Percentiles rank a stretch among this genome's conserved stretches.
phyloP scores from a whole-genome alignment of 257 asterid species.

The Solanum corneliomulleri region DNA sequence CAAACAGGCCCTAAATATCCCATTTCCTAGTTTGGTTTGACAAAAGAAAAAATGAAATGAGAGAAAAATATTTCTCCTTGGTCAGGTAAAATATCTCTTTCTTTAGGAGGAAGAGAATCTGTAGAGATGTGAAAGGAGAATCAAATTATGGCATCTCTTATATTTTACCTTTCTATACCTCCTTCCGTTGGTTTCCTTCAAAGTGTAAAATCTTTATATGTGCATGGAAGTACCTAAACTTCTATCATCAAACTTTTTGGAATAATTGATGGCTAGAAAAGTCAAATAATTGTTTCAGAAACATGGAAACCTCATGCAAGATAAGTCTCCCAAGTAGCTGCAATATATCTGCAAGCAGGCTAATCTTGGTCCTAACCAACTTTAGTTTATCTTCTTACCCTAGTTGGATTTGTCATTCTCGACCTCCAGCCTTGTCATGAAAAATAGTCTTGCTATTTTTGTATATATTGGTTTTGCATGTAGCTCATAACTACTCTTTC shows the following conservation, averaged over 20 bases:
- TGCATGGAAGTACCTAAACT: neutral
- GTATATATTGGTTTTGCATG: neutral
- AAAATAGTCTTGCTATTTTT: neutral
- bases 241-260: neutral
- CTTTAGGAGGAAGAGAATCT: neutral
- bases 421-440: neutral
- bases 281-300: neutral
- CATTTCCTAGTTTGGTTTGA: neutral
- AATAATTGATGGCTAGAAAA: neutral
- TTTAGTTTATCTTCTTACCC: neutral
- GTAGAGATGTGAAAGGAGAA: neutral
- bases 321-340: neutral
- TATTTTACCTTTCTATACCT: neutral
- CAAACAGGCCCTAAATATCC: neutral
- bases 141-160: neutral
- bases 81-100: neutral
- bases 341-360: neutral
- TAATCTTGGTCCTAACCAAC: neutral
- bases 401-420: neutral
- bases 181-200: neutral
- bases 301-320: neutral
- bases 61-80: neutral
- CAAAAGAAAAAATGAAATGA: neutral
- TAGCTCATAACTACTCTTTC: slow-evolving; percentile 4
- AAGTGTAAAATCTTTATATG: neutral